phyloP scores from a whole-genome alignment of 2,329 filamentous ascomycete genomes.

The Byssoonygena ceratinophila region DNA sequence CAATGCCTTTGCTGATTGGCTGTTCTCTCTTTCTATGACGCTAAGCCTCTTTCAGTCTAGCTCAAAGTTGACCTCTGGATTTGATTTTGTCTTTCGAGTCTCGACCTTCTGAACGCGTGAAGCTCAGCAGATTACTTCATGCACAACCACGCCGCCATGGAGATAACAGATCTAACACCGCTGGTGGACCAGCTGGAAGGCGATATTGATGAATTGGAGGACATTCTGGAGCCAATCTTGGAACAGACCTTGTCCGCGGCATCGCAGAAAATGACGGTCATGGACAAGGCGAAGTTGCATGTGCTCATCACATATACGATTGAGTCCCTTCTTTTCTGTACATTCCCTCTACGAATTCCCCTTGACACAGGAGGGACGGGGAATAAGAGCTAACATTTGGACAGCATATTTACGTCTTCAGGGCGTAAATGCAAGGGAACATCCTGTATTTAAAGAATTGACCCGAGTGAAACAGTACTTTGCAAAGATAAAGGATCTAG shows the following conservation, averaged over 20 bases:
- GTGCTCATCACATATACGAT: conserved; percentile 80
- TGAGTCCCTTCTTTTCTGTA: conserved; percentile 81
- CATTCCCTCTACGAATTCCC: conserved; percentile 8
- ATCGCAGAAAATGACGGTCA: conserved; percentile 70
- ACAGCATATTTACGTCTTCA: conserved; percentile 66
- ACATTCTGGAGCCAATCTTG: conserved; percentile 63
- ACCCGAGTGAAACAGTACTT: conserved; percentile 84
- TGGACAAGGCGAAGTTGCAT: conserved; percentile 91
- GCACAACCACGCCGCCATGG: conserved; percentile 34
- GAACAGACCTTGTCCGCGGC: conserved; percentile 53
- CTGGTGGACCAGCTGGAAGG: conserved; percentile 64
- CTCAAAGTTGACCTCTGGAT: background rate
- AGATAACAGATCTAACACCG: conserved; percentile 50
- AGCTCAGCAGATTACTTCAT: background rate
- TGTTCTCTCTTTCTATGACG: background rate
- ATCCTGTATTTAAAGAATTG: conserved; percentile 76
- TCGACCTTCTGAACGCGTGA: background rate
- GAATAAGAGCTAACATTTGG: background rate
- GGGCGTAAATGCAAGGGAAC: conserved; percentile 68
- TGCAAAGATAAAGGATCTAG: conserved; percentile 72
- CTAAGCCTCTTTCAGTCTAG: background rate
- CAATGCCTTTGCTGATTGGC: background rate
- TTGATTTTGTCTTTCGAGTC: background rate
- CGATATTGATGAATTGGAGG: conserved; percentile 69
- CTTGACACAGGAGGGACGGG: background rate